phyloP scores from a whole-genome alignment of 2,329 filamentous ascomycete genomes.

The Cladosporium colombiae region DNA sequence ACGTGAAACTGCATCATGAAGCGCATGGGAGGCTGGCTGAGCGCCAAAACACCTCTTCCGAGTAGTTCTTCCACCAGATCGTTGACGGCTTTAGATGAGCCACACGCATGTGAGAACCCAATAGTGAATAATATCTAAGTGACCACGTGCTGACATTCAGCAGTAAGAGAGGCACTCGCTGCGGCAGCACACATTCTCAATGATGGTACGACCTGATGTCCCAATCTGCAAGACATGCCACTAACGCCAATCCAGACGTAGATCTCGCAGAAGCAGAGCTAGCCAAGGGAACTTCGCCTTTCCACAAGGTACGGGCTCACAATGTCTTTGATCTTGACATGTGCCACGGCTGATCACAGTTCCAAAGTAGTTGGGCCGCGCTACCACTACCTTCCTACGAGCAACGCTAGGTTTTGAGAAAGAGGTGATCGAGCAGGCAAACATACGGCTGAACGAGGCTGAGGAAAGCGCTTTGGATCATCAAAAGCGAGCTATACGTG shows the following conservation, averaged over 20 bases:
- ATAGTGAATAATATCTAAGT: not conserved
- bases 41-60: conserved; percentile 38
- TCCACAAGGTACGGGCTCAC: conserved; percentile 64
- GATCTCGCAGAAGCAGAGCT: conserved; percentile 76
- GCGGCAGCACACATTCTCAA: conserved; percentile 38
- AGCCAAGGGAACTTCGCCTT: conserved; percentile 74
- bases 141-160: conserved; percentile 22
- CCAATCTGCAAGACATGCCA: conserved; percentile 20
- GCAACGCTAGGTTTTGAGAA: conserved; percentile 91
- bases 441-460: conserved; percentile 68
- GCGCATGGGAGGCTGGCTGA: conserved; percentile 43
- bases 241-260: conserved; percentile 49
- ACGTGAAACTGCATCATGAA: conserved; percentile 29
- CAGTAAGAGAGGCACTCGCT: conserved; percentile 49
- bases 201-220: conserved; percentile 40
- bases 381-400: conserved; percentile 80
- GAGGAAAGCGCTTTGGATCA: conserved; percentile 77
- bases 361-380: conserved; percentile 64
- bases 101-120: conserved; percentile 56
- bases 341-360: conserved; percentile 26
- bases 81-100: conserved; percentile 59
- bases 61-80: conserved; percentile 50
- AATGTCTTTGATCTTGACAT: not conserved
- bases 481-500: conserved; percentile 71
- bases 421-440: conserved; percentile 83